Evolutionary conservation across 2,329 filamentous ascomycete species (phyloP).

Genomic region (Thelonectria discophora): DNA sequence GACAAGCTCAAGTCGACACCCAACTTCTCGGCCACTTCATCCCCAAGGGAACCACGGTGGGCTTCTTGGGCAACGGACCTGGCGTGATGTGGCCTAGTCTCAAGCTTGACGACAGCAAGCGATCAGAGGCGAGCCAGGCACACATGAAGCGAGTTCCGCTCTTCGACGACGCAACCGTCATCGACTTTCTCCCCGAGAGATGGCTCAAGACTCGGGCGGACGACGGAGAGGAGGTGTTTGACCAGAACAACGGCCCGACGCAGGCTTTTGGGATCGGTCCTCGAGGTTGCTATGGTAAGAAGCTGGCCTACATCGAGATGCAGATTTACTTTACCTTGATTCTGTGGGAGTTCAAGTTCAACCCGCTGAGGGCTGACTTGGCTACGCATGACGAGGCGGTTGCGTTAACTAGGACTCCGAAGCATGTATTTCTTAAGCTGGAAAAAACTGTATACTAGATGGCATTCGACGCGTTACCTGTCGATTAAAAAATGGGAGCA

Average conservation of each 20-base stretch:
- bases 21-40: neutral
- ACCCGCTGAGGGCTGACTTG: neutral
- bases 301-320: slow-evolving; percentile 43
- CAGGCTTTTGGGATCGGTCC: slow-evolving; percentile 48
- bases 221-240: slow-evolving; percentile 34
- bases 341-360: slow-evolving; percentile 41
- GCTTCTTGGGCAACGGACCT: neutral
- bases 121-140: neutral
- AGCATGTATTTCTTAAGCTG: no score
- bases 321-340: slow-evolving; percentile 41
- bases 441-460: no score
- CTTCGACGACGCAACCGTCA: neutral
- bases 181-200: neutral
- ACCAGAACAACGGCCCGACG: slow-evolving; percentile 43
- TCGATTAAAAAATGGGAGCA: no score
- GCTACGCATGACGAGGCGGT: no score
- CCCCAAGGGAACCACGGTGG: neutral
- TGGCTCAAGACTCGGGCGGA: neutral
- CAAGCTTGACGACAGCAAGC: neutral
- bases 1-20: neutral
- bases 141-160: neutral
- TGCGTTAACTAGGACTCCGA: no score
- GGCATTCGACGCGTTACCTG: no score
- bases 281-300: slow-evolving; percentile 49
- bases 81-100: neutral